These are phyloP conservation scores for Pestalotiopsis fici DNA, from an alignment of 2,329 filamentous ascomycete genomes.

Conservation along the genomic window DNA sequence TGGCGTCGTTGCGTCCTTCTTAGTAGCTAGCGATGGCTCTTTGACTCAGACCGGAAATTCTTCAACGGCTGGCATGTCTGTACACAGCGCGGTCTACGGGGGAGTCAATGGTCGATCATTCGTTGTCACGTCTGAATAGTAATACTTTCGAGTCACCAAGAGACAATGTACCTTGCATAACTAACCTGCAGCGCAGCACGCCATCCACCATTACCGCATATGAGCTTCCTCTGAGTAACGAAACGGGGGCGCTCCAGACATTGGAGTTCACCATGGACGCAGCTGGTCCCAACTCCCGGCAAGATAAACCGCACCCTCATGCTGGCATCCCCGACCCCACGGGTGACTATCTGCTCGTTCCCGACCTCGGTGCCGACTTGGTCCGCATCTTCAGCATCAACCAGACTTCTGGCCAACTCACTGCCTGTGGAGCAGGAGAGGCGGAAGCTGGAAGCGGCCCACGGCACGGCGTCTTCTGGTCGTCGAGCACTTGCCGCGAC, in stretches of 20 bases:
- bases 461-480: constrained; percentile 54
- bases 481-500: constrained; percentile 26
- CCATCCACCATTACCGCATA: constrained; percentile 44
- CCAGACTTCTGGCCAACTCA: constrained; percentile 42
- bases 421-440: constrained; percentile 42
- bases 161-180: constrained; percentile 14
- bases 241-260: constrained; percentile 32
- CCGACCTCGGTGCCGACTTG: constrained; percentile 56
- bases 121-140: constrained; percentile 47
- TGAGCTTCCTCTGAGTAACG: constrained; percentile 35
- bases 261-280: constrained; percentile 41
- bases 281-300: constrained; percentile 48
- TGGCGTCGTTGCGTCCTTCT: constrained; percentile 34
- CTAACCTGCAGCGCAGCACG: constrained; percentile 28
- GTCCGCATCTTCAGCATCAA: constrained; percentile 55
- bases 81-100: constrained; percentile 42
- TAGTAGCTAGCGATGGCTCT: constrained; percentile 30
- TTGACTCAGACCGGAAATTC: constrained; percentile 31
- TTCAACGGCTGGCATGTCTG: constrained; percentile 35
- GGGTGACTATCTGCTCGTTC: constrained; percentile 47
- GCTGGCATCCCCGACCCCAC: constrained; percentile 50
- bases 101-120: constrained; percentile 37
- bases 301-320: constrained; percentile 58
- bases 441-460: constrained; percentile 50
- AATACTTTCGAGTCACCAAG: constrained; percentile 14